Percentiles rank a stretch among this genome's conserved stretches.
Evolutionary conservation across 495 filamentous ascomycete species (phyloP).

Genomic region (Haplographium delicatum): DNA sequence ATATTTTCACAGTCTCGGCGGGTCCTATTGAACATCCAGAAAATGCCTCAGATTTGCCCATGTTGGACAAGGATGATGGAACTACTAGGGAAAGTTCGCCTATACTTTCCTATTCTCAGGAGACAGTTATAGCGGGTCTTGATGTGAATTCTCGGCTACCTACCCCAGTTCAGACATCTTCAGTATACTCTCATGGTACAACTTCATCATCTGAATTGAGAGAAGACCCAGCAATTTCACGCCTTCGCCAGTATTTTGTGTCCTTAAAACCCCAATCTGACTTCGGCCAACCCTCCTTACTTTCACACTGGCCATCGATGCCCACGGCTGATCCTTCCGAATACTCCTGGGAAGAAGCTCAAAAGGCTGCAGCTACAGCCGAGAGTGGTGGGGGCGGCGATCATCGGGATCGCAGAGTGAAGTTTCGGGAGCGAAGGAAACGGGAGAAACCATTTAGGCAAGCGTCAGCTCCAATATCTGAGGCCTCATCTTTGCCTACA

Average conservation of each 20-base stretch:
- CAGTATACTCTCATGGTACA: conserved; percentile 16
- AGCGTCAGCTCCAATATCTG: not conserved
- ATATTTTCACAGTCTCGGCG: not conserved
- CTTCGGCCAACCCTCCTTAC: conserved; percentile 6
- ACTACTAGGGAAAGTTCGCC: conserved; percentile 10
- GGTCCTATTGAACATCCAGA: not conserved
- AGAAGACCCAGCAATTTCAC: conserved; percentile 21
- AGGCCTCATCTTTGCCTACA: not conserved
- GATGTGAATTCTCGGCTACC: conserved; percentile 5
- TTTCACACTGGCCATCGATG: conserved; percentile 22
- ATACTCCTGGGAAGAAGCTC: conserved; percentile 16
- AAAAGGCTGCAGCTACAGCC: not conserved
- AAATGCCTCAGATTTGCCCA: not conserved
- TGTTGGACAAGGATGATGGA: not conserved
- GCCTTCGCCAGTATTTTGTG: conserved; percentile 21
- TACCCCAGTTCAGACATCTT: conserved; percentile 17
- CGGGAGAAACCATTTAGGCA: conserved; percentile 18
- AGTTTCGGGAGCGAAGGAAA: conserved; percentile 5
- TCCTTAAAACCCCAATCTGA: conserved; percentile 20
- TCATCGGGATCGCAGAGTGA: conserved; percentile 4
- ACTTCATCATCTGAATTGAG: conserved; percentile 12
- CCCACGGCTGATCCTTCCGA: conserved; percentile 20
- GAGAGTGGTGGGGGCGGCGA: conserved; percentile 8
- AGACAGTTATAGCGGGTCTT: not conserved
- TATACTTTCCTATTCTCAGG: conserved; percentile 8